These are phyloP conservation scores for Chalara sp. DNA, from an alignment of 2,329 filamentous ascomycete species.

Conservation along the genomic window DNA sequence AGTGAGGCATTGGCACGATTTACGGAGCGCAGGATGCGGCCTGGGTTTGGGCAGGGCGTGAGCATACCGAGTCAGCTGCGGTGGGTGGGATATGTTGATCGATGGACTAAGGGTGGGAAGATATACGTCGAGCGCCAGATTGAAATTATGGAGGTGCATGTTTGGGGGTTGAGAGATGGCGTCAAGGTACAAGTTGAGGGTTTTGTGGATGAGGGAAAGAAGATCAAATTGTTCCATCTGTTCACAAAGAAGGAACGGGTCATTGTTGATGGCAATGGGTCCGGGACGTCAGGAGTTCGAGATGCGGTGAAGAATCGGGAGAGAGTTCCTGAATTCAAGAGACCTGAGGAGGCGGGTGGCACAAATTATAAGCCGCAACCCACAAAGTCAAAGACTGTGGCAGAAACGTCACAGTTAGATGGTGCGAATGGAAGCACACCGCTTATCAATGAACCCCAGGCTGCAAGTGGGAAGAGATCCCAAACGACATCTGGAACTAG, in stretches of 20 bases:
- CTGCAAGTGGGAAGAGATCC: neutral
- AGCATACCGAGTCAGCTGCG: conserved; percentile 89
- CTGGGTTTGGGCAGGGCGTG: conserved; percentile 80
- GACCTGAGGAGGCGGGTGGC: conserved; percentile 8
- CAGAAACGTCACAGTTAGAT: too few species aligned
- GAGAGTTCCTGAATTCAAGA: conserved; percentile 18
- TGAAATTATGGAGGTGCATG: conserved; percentile 81
- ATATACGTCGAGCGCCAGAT: conserved; percentile 75
- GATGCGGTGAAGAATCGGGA: conserved; percentile 50
- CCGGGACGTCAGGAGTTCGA: conserved; percentile 40
- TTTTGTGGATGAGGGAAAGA: conserved; percentile 81
- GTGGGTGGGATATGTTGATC: conserved; percentile 82
- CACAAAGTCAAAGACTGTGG: neutral
- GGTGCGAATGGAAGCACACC: neutral
- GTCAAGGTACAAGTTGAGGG: conserved; percentile 84
- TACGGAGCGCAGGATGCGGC: conserved; percentile 82
- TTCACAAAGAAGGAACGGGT: conserved; percentile 69
- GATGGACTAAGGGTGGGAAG: conserved; percentile 71
- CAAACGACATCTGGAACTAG: conserved; percentile 7
- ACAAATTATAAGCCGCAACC: neutral
- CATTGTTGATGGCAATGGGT: conserved; percentile 52
- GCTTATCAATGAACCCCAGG: neutral
- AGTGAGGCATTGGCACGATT: conserved; percentile 59
- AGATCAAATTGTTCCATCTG: conserved; percentile 75
- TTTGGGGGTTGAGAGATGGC: conserved; percentile 81